Evolutionary conservation across 2,329 filamentous ascomycete species (phyloP).

Genomic region (Aspergillus terreus): DNA sequence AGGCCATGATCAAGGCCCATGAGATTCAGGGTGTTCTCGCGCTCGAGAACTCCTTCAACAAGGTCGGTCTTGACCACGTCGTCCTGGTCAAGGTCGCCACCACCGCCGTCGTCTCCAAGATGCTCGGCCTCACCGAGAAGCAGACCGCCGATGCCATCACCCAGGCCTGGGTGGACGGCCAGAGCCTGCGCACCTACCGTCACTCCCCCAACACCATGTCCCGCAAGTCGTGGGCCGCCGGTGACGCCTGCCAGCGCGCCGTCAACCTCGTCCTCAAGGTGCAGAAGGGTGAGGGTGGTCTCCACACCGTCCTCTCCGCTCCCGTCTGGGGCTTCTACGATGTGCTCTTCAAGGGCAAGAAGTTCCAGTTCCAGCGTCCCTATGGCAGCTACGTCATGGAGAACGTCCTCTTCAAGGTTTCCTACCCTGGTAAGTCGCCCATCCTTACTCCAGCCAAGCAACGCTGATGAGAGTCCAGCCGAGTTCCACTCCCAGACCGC

Average conservation of each 20-base stretch:
- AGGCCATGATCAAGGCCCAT: constrained; percentile 98
- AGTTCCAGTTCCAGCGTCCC: constrained; percentile 91
- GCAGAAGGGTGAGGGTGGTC: constrained; percentile 81
- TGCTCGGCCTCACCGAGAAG: constrained; percentile 83
- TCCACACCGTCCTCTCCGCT: constrained; percentile 88
- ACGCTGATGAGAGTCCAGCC: constrained; percentile 45
- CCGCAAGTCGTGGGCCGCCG: constrained; percentile 97
- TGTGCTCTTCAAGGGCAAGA: constrained; percentile 91
- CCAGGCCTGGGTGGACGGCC: constrained; percentile 96
- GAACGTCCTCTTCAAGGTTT: constrained; percentile 99
- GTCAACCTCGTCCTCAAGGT: constrained; percentile 91
- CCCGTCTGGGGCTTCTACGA: constrained; percentile 99
- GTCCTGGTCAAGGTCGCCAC: constrained; percentile 97
- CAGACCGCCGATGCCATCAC: constrained; percentile 95
- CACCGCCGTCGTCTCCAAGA: constrained; percentile 88
- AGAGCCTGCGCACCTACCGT: constrained; percentile 92
- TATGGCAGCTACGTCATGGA: constrained; percentile 99
- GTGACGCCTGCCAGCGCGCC: constrained; percentile 93
- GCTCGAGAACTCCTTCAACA: constrained; percentile 97
- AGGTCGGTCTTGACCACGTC: constrained; percentile 96
- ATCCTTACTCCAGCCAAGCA: neutral
- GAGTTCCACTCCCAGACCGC: constrained; percentile 99
- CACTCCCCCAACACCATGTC: constrained; percentile 99
- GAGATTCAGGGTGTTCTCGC: constrained; percentile 98
- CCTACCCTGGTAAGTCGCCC: constrained; percentile 75